These are phyloP conservation scores for Wickerhamomyces bisporus DNA, from an alignment of 805 yeast genomes.

Conservation along the genomic window DNA sequence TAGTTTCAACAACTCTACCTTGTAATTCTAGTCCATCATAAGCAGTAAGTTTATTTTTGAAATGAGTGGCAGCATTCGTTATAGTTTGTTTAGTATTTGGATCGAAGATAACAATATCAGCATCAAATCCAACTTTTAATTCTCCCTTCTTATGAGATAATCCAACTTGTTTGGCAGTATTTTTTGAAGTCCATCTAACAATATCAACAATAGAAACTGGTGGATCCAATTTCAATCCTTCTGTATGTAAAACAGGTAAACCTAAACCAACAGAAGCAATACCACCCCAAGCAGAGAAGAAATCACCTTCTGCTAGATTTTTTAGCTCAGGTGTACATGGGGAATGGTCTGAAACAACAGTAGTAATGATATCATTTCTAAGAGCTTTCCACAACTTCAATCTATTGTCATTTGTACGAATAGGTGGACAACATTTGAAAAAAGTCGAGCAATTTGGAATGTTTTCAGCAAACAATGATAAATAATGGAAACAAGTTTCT, in stretches of 20 bases:
- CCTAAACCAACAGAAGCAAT: constrained; percentile 92
- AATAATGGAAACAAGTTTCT: constrained; percentile 93
- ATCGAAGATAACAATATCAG: constrained; percentile 83
- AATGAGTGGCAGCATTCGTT: constrained; percentile 51
- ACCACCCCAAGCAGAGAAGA: constrained; percentile 95
- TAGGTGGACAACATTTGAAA: constrained; percentile 95
- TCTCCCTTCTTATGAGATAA: constrained; percentile 66
- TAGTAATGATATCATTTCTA: constrained; percentile 55
- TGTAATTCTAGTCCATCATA: constrained; percentile 64
- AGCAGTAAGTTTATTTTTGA: constrained; percentile 86
- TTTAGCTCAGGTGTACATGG: constrained; percentile 94
- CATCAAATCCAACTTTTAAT: constrained; percentile 73
- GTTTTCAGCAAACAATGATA: constrained; percentile 70
- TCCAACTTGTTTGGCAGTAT: constrained; percentile 86
- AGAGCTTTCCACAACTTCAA: constrained; percentile 75
- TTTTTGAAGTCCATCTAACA: constrained; percentile 71
- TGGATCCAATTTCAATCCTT: constrained; percentile 50
- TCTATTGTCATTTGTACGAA: constrained; percentile 70
- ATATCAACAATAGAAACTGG: constrained; percentile 57
- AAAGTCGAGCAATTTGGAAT: constrained; percentile 77
- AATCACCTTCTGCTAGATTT: constrained; percentile 77
- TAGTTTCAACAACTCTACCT: constrained; percentile 77
- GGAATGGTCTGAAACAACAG: constrained; percentile 93
- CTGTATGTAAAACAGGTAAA: constrained; percentile 74
- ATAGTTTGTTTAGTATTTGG: constrained; percentile 46